phyloP scores from a whole-genome alignment of 129 eudicot species.

The Tagetes patula region DNA sequence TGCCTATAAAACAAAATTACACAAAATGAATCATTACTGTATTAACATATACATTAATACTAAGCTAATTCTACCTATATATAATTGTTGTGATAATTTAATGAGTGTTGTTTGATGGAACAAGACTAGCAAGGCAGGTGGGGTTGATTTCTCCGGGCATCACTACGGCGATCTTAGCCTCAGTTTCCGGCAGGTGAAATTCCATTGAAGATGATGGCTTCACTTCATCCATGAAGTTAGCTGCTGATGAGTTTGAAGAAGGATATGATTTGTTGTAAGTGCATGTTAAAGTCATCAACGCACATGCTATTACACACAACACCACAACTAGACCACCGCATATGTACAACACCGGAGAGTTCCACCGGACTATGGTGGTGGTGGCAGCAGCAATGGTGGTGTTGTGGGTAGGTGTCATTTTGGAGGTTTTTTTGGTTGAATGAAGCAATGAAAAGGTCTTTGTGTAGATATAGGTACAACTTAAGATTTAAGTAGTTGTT shows the following conservation, averaged over 20 bases:
- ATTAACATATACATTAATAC: too few species aligned
- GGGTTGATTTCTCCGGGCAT: neutral
- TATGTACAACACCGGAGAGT: conserved; percentile 14
- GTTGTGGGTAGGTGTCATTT: conserved; percentile 14
- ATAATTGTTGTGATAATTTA: neutral
- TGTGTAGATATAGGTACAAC: neutral
- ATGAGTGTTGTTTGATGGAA: neutral
- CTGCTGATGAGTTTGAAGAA: conserved; percentile 7
- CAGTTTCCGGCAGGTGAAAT: neutral
- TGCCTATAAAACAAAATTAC: too few species aligned
- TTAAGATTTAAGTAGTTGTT: neutral
- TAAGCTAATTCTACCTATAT: too few species aligned
- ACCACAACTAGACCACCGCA: neutral
- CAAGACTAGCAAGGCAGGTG: conserved; percentile 3
- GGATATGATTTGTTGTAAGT: conserved; percentile 14
- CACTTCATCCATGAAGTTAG: conserved; percentile 8
- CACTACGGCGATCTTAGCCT: conserved; percentile 3
- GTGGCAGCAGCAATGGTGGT: conserved; percentile 1
- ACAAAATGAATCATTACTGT: too few species aligned
- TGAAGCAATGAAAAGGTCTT: neutral
- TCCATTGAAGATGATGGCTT: conserved; percentile 13
- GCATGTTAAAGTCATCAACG: conserved; percentile 15
- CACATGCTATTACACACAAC: conserved; percentile 19
- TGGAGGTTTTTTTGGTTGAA: neutral
- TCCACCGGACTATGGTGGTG: conserved; percentile 11